Evolutionary conservation across 805 yeast species (phyloP).

Genomic region (Gaillardinia entomophila): DNA sequence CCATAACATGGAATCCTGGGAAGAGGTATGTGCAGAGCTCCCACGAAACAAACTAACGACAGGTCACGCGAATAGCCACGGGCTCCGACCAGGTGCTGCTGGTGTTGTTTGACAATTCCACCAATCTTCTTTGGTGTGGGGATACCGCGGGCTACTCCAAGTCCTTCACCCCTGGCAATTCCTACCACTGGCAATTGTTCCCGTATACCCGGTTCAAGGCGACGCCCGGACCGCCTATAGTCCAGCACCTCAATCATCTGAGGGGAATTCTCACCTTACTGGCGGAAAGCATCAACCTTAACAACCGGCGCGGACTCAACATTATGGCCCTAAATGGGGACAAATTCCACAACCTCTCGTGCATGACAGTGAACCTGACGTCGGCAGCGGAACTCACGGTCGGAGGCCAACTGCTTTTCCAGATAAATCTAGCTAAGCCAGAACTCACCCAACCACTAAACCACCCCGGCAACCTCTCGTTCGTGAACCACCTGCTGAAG

Average conservation of each 20-base stretch:
- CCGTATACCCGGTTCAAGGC: slow-evolving; percentile 34
- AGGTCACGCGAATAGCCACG: slow-evolving; percentile 28
- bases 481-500: slow-evolving; percentile 42
- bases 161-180: slow-evolving; percentile 19
- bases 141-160: slow-evolving; percentile 50
- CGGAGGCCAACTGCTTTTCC: slow-evolving; percentile 20
- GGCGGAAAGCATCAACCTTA: slow-evolving; percentile 24
- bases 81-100: slow-evolving; percentile 16
- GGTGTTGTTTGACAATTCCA: slow-evolving; percentile 56
- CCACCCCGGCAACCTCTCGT: slow-evolving; percentile 40
- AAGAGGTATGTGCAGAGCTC: slow-evolving; percentile 32
- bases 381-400: slow-evolving; percentile 25
- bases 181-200: slow-evolving; percentile 17
- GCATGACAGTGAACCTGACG: slow-evolving; percentile 28
- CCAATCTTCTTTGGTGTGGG: slow-evolving; percentile 83
- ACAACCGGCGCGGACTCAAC: slow-evolving; percentile 28
- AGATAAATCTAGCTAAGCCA: slow-evolving; percentile 30
- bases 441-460: slow-evolving; percentile 16
- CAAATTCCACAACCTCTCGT: slow-evolving; percentile 16
- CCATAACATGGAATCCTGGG: slow-evolving; percentile 45
- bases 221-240: slow-evolving; percentile 13
- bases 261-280: slow-evolving; percentile 31
- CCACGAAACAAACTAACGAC: slow-evolving; percentile 1
- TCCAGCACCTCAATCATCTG: slow-evolving; percentile 24
- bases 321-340: slow-evolving; percentile 8